A percentile compares a stretch with the other conserved stretches of the same genome.
phyloP scores from a whole-genome alignment of 2,329 filamentous ascomycete species.

The Aspergillus pseudotamarii region DNA sequence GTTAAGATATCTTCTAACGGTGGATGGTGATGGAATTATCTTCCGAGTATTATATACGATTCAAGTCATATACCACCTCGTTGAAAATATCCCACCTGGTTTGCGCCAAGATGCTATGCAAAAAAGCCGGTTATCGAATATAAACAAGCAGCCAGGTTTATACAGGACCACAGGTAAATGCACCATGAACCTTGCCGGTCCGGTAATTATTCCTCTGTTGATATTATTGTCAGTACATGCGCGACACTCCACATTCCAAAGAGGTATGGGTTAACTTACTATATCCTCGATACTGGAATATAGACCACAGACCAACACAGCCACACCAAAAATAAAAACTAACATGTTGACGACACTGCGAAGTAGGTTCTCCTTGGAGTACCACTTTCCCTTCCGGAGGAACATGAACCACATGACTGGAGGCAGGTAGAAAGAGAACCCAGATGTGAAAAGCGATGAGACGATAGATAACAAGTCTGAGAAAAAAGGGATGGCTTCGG shows the following conservation, averaged over 20 bases:
- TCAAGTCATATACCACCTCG: too few species aligned
- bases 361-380: conserved; percentile 41
- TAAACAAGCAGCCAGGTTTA: neutral
- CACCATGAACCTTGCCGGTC: neutral
- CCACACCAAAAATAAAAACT: neutral
- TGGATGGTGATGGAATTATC: too few species aligned
- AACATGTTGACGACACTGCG: neutral
- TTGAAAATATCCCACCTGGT: neutral
- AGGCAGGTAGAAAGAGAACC: conserved; percentile 76
- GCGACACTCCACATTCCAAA: neutral
- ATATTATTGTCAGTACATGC: neutral
- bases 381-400: conserved; percentile 22
- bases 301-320: neutral
- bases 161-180: neutral
- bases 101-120: neutral
- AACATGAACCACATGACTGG: conserved; percentile 42
- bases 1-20: too few species aligned
- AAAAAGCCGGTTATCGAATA: neutral
- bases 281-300: neutral
- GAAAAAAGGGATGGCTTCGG: neutral
- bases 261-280: neutral
- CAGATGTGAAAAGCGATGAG: conserved; percentile 74
- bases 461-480: neutral
- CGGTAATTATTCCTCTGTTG: neutral
- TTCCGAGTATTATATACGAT: too few species aligned